Evolutionary conservation across 768 basidiomycete genomes (phyloP).

Genomic region (Fomitopsis serialis): DNA sequence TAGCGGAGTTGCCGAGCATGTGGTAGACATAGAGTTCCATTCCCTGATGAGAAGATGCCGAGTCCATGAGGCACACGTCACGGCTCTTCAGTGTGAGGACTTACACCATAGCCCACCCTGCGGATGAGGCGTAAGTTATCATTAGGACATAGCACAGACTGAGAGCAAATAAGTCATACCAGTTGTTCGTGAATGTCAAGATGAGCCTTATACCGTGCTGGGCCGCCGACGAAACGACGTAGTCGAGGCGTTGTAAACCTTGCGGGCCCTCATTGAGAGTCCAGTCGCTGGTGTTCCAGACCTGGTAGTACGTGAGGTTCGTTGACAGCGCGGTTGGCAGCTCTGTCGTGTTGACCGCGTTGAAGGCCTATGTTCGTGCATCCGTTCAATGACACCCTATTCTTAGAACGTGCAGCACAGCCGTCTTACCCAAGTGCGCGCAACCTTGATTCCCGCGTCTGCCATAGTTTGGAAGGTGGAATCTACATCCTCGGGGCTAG

Average conservation of each 20-base stretch:
- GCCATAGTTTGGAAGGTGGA: conserved; percentile 45
- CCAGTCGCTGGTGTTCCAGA: conserved; percentile 49
- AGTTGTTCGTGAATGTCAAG: conserved; percentile 52
- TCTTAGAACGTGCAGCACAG: not conserved
- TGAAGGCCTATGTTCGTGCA: conserved; percentile 33
- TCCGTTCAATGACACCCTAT: not conserved
- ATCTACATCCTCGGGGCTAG: conserved; percentile 41
- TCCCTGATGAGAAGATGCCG: conserved; percentile 23
- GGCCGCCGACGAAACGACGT: conserved; percentile 43
- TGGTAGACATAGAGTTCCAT: conserved; percentile 26
- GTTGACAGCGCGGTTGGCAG: conserved; percentile 36
- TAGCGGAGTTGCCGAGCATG: conserved; percentile 17
- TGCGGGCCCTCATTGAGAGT: conserved; percentile 46
- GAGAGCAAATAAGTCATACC: conserved; percentile 26
- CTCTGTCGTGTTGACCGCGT: conserved; percentile 34
- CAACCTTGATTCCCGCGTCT: conserved; percentile 42
- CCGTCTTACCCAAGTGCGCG: conserved; percentile 45
- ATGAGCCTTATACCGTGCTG: conserved; percentile 48
- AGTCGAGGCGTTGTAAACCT: conserved; percentile 48
- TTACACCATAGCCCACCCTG: conserved; percentile 55
- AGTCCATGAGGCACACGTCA: too few relatives aligned
- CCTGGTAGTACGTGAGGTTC: conserved; percentile 34
- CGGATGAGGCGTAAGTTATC: not conserved
- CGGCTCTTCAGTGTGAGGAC: conserved; percentile 4
- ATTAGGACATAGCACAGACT: not conserved